These are phyloP conservation scores for Chrysanthemum lavandulifolium DNA, from an alignment of 129 eudicot species.

Conservation along the genomic window DNA sequence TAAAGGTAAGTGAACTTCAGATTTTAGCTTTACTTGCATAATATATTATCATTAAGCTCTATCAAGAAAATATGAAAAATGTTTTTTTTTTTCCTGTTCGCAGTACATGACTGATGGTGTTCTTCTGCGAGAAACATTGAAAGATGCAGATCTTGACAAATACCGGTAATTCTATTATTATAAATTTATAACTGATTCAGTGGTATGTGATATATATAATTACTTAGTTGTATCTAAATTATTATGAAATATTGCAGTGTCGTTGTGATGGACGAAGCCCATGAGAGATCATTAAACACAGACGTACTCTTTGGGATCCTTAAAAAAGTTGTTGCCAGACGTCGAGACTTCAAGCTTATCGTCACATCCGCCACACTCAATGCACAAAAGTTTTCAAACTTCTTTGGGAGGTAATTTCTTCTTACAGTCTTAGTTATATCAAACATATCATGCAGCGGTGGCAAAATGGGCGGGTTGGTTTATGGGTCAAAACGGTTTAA, in stretches of 20 bases:
- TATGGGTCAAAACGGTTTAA: not conserved
- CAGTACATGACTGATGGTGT: constrained; percentile 86
- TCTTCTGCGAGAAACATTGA: constrained; percentile 67
- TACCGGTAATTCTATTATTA: constrained; percentile 45
- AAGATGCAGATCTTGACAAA: constrained; percentile 74
- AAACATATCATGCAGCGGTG: not conserved
- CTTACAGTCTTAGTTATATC: not conserved
- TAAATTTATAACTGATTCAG: not conserved
- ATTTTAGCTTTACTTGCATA: not conserved
- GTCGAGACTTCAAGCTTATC: constrained; percentile 71
- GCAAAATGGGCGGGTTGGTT: not conserved
- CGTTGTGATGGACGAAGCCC: constrained; percentile 76
- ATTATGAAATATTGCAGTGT: constrained; percentile 42
- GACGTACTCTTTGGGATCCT: constrained; percentile 70
- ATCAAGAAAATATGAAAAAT: not conserved
- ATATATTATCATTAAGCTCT: too few relatives aligned
- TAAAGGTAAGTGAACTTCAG: constrained; percentile 42
- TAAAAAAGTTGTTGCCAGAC: constrained; percentile 68
- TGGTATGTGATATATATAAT: constrained; percentile 4
- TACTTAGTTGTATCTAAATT: not conserved
- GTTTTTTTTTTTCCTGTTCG: not conserved
- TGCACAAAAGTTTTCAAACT: constrained; percentile 64
- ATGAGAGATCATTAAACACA: constrained; percentile 68
- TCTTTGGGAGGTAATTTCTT: constrained; percentile 57
- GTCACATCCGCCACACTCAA: constrained; percentile 77